A percentile compares a stretch with the other conserved stretches of the same genome.
Evolutionary conservation across 768 basidiomycete species (phyloP).

Genomic region (Amanita polypyramis): DNA sequence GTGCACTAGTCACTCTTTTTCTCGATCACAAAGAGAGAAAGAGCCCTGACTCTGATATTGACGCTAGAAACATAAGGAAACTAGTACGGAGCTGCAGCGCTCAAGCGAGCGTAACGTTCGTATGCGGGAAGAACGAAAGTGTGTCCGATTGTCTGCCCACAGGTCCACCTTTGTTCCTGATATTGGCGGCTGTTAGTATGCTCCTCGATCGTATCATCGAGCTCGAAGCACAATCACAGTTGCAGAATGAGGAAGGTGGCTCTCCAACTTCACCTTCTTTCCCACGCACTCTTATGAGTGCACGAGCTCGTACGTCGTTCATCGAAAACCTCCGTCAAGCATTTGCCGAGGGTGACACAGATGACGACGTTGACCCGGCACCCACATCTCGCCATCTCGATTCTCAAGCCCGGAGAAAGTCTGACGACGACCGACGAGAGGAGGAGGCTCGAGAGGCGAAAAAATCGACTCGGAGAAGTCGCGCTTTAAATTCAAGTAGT

Average conservation of each 20-base stretch:
- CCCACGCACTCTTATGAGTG: slow-evolving; percentile 35
- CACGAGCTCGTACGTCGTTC: slow-evolving; percentile 33
- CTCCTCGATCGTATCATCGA: slow-evolving; percentile 54
- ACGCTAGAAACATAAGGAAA: slow-evolving; percentile 50
- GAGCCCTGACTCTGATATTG: slow-evolving; percentile 17
- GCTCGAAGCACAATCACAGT: slow-evolving; percentile 35
- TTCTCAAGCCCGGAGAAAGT: slow-evolving; percentile 31
- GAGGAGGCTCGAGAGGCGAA: slow-evolving; percentile 36
- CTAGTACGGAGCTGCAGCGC: slow-evolving; percentile 40
- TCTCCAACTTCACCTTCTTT: slow-evolving; percentile 18
- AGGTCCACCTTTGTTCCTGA: neutral
- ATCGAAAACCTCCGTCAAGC: slow-evolving; percentile 38
- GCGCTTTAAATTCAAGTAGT: slow-evolving; percentile 9
- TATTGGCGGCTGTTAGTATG: slow-evolving; percentile 22
- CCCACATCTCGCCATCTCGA: slow-evolving; percentile 34
- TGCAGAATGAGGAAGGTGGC: slow-evolving; percentile 4
- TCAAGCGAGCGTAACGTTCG: slow-evolving; percentile 56
- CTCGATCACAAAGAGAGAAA: slow-evolving; percentile 16
- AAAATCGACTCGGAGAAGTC: slow-evolving; percentile 13
- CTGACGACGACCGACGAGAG: slow-evolving; percentile 30
- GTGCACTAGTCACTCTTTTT: slow-evolving; percentile 19
- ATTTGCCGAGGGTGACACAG: slow-evolving; percentile 30
- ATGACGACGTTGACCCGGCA: slow-evolving; percentile 39
- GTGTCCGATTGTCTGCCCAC: slow-evolving; percentile 16
- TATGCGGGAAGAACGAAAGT: slow-evolving; percentile 57